Evolutionary conservation across 331 rosid genomes (phyloP), one percentile per base, ranked within the genome.

Genomic region (Malus hybrid): DNA sequence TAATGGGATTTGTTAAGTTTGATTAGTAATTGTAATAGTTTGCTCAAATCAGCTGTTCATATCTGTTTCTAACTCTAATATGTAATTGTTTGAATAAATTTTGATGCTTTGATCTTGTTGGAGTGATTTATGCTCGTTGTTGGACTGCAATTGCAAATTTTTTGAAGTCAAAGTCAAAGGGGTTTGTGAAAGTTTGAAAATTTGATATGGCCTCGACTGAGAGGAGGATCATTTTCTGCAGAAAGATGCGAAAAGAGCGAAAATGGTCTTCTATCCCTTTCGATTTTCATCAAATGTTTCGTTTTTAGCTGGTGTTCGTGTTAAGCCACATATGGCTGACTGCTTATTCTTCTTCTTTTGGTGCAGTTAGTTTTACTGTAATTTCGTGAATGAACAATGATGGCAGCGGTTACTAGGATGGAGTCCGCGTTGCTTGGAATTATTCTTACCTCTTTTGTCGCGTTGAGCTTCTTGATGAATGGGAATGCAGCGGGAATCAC

Each of bases 401-500:
- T 71, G 82, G 71, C 66, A 10, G 80, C 46, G 73, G 75, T 75
- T 64, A 60, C 62, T 63, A 79, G 72, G 88, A 78, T 67, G 83
- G 70, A 80, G 70, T 69, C 72, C 48, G 32, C 81, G 81, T 56
- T 87, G 83, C 83, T 90, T 65, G 87, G 59, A 44, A 66, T 83
- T 20, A 69, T 82, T 72, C 69, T 90, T 73, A 76, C 82, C 76
- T 83, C 80, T 54, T 84, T 86, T 65, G 69, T 94, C 56, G 76
- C 85, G 10, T 76, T 85, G 71, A 80, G 79, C 82, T 81, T 36
- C 67, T 69, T 87, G 65, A 76, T 74, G 61, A 70, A 73, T 57
- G 93, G 91, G 36, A 86, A 71, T 59, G 97, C 93, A 18, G 95
- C 93, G 12, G 83, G 99, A 74, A 81, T 88, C 73, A 91, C 97